These are phyloP conservation scores for Endoconidiophora laricicola DNA, from an alignment of 2,329 filamentous ascomycete genomes.

Conservation along the genomic window DNA sequence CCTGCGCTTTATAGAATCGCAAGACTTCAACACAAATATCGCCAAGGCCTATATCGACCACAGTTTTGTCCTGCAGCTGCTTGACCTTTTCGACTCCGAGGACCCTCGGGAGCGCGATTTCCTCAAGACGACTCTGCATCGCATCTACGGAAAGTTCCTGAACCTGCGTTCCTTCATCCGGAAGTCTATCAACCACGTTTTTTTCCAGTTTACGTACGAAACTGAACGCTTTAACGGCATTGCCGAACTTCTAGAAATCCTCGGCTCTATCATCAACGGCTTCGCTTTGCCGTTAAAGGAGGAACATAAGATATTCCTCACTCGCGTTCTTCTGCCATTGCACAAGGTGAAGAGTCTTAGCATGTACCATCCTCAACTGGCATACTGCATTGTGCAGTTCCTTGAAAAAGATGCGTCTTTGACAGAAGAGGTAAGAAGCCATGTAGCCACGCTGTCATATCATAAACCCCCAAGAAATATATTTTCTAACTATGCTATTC, in stretches of 20 bases:
- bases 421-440: slow-evolving; percentile 67
- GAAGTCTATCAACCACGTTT: slow-evolving; percentile 98
- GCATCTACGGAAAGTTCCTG: slow-evolving; percentile 97
- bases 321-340: slow-evolving; percentile 75
- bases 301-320: slow-evolving; percentile 96
- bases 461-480: not conserved
- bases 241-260: slow-evolving; percentile 85
- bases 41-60: slow-evolving; percentile 98
- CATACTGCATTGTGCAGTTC: slow-evolving; percentile 98
- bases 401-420: slow-evolving; percentile 92
- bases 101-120: slow-evolving; percentile 94
- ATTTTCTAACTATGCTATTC: slow-evolving; percentile 14
- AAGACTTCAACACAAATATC: slow-evolving; percentile 99
- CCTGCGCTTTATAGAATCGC: slow-evolving; percentile 94
- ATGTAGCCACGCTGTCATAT: not conserved
- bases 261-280: slow-evolving; percentile 97
- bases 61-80: slow-evolving; percentile 84
- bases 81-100: slow-evolving; percentile 98
- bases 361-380: slow-evolving; percentile 98
- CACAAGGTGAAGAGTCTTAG: slow-evolving; percentile 98
- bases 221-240: slow-evolving; percentile 98
- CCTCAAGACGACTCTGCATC: slow-evolving; percentile 90
- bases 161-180: slow-evolving; percentile 95
- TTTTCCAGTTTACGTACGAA: slow-evolving; percentile 99
- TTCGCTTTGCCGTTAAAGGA: slow-evolving; percentile 94